These are phyloP conservation scores for Hanseniaspora osmophila DNA, from an alignment of 805 yeast genomes.

Conservation along the genomic window DNA sequence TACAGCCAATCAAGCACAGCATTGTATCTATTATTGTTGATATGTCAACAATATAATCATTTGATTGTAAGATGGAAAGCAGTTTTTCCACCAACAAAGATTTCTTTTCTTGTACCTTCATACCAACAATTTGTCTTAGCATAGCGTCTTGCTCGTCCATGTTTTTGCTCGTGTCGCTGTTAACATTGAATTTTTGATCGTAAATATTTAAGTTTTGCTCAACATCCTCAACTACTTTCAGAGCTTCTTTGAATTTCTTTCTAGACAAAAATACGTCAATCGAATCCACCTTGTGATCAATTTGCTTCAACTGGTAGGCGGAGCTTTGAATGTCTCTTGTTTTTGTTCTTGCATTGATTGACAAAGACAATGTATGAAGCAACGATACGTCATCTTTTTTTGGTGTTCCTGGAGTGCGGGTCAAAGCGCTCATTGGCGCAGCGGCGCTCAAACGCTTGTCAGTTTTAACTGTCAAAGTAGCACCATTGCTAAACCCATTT, in stretches of 20 bases:
- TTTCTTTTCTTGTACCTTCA: conserved; percentile 22
- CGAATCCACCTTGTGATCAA: conserved; percentile 54
- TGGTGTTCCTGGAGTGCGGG: not conserved
- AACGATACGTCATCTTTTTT: conserved; percentile 7
- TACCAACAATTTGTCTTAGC: conserved; percentile 20
- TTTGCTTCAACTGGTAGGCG: conserved; percentile 33
- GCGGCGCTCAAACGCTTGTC: conserved; percentile 13
- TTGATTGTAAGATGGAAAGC: conserved; percentile 21
- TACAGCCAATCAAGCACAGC: conserved; percentile 13
- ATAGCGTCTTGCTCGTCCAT: conserved; percentile 18
- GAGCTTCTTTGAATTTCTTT: conserved; percentile 35
- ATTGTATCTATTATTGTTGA: conserved; percentile 12
- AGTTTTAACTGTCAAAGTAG: not conserved
- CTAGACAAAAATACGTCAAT: conserved; percentile 56
- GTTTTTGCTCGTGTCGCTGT: conserved; percentile 8
- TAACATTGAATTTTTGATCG: conserved; percentile 3
- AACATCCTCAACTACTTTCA: conserved; percentile 14
- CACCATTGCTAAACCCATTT: no score
- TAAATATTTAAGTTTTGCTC: conserved; percentile 21
- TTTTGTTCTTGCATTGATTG: conserved; percentile 46
- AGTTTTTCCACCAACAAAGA: conserved; percentile 23
- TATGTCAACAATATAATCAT: conserved; percentile 13
- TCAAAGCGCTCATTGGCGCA: not conserved
- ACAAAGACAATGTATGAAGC: conserved; percentile 43
- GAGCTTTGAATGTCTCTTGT: conserved; percentile 32